Percentiles rank a stretch among this genome's conserved stretches.
These are phyloP conservation scores for Catenaria anguillulae DNA, from an alignment of 371 early-diverging fungal species.

Conservation along the genomic window DNA sequence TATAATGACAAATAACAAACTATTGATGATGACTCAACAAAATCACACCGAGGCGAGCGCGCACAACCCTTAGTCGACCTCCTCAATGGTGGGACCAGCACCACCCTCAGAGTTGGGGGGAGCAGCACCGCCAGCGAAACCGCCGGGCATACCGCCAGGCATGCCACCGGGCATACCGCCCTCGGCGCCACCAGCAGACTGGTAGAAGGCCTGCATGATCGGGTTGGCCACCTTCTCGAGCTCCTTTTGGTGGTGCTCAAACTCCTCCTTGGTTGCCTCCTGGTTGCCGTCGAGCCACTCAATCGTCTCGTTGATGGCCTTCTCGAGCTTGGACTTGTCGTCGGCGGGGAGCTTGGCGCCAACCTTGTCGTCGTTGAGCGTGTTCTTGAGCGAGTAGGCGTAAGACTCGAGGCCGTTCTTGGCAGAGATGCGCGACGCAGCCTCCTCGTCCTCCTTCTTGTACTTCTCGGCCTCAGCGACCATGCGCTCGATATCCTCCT, in stretches of 20 bases:
- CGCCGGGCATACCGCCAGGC: slow-evolving; percentile 7
- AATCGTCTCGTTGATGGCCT: slow-evolving; percentile 69
- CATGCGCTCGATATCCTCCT: slow-evolving; percentile 96
- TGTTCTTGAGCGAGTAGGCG: slow-evolving; percentile 85
- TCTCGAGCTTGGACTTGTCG: slow-evolving; percentile 70
- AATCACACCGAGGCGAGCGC: no score
- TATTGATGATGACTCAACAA: no score
- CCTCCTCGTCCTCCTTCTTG: slow-evolving; percentile 86
- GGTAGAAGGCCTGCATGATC: slow-evolving; percentile 83
- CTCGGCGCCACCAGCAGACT: slow-evolving; percentile 40
- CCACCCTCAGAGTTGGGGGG: slow-evolving; percentile 69
- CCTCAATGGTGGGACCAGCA: slow-evolving; percentile 34
- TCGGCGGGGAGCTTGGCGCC: slow-evolving; percentile 56
- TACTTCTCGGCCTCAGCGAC: slow-evolving; percentile 90
- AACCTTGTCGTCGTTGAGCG: slow-evolving; percentile 72
- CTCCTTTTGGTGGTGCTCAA: slow-evolving; percentile 81
- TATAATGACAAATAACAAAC: no score
- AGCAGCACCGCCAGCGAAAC: background rate
- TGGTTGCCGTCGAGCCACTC: slow-evolving; percentile 69
- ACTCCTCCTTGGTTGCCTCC: slow-evolving; percentile 89
- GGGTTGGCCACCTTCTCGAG: slow-evolving; percentile 89
- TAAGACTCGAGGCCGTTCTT: slow-evolving; percentile 87
- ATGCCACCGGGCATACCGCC: slow-evolving; percentile 10
- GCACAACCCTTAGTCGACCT: slow-evolving; percentile 7
- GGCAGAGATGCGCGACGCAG: slow-evolving; percentile 69